phyloP scores from a whole-genome alignment of 768 basidiomycete genomes.

The Tubosaeta sp. region DNA sequence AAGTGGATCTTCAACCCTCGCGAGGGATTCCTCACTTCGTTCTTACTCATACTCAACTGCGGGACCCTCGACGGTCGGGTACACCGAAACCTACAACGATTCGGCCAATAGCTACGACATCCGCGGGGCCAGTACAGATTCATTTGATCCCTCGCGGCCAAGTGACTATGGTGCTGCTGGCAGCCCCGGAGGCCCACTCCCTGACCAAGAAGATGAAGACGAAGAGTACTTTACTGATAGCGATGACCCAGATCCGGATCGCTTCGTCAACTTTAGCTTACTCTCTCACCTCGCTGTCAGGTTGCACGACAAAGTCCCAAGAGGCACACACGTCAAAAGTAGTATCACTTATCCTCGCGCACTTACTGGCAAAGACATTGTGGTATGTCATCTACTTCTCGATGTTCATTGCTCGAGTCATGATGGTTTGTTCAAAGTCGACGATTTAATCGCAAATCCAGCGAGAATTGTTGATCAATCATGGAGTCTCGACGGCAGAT shows the following conservation, averaged over 20 bases:
- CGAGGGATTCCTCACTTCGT: constrained; percentile 13
- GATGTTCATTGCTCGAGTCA: not conserved
- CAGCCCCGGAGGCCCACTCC: constrained; percentile 16
- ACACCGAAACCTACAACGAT: constrained; percentile 12
- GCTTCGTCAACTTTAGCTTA: constrained; percentile 85
- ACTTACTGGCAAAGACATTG: constrained; percentile 93
- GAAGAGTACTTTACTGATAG: constrained; percentile 37
- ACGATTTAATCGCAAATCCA: constrained; percentile 87
- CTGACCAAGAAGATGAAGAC: constrained; percentile 27
- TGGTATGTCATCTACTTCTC: constrained; percentile 51
- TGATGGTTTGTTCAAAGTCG: constrained; percentile 48
- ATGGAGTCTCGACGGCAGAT: constrained; percentile 71
- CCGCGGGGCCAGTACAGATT: constrained; percentile 22
- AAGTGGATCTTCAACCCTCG: constrained; percentile 10
- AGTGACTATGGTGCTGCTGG: constrained; percentile 17
- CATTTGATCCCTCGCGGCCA: constrained; percentile 21
- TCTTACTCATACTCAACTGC: constrained; percentile 17
- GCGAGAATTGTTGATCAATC: constrained; percentile 72
- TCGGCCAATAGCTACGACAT: constrained; percentile 17
- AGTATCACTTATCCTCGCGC: constrained; percentile 86
- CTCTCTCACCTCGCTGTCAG: constrained; percentile 87
- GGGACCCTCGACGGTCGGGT: constrained; percentile 23
- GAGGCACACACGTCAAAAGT: constrained; percentile 85
- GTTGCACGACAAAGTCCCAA: constrained; percentile 84
- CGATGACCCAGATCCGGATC: constrained; percentile 63